Percentiles rank a stretch among this genome's conserved stretches.
These are phyloP conservation scores for Jaltomata sinuosa DNA, from an alignment of 257 asterid species.

Conservation along the genomic window DNA sequence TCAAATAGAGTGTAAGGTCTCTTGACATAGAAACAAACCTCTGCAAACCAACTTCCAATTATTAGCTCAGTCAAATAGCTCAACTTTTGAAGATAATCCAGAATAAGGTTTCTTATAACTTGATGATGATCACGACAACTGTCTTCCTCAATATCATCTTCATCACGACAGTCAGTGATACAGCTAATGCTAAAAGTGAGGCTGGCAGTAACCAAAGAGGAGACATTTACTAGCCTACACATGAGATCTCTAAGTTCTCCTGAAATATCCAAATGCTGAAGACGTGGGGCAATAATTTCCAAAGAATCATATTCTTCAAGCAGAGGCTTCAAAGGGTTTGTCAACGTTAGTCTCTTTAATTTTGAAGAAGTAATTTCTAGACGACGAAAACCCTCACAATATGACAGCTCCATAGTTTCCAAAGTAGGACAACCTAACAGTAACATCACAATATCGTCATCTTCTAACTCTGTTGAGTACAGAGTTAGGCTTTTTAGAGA, in stretches of 20 bases:
- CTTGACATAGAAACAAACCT: neutral
- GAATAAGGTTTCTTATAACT: neutral
- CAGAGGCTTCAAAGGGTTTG: neutral
- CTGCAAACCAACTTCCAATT: neutral
- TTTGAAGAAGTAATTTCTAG: neutral
- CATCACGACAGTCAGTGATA: neutral
- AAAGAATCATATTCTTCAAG: neutral
- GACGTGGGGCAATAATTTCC: neutral
- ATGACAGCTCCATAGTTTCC: neutral
- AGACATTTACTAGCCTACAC: neutral
- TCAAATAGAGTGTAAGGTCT: neutral
- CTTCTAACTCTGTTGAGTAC: neutral
- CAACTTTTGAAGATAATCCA: neutral
- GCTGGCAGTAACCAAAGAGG: neutral
- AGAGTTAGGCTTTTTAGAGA: neutral
- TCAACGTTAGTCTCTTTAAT: neutral
- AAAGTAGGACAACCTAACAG: neutral
- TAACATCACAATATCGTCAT: neutral
- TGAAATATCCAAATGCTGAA: neutral
- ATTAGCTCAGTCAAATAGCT: neutral
- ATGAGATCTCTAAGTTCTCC: neutral
- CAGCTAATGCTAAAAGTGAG: neutral
- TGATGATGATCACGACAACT: neutral
- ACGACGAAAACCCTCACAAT: neutral
- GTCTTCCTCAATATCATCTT: neutral